phyloP scores from a whole-genome alignment of 1,284 basidiomycete genomes.

The Sphagnurus paluster region DNA sequence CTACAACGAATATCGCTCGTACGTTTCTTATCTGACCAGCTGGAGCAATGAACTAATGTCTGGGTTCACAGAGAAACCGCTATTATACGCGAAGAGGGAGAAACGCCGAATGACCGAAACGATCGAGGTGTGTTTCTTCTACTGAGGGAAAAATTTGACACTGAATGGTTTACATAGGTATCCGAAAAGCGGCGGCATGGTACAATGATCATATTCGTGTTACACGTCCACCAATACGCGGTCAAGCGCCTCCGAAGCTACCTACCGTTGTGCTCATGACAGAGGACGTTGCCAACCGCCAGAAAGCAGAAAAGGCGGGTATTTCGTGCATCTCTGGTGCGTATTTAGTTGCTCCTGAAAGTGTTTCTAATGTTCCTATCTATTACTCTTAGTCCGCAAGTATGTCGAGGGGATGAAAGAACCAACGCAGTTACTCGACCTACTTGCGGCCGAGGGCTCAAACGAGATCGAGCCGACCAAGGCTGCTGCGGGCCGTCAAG shows the following conservation, averaged over 20 bases:
- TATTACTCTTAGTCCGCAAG: conserved; percentile 52
- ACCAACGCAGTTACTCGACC: conserved; percentile 70
- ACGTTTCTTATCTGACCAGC: conserved; percentile 31
- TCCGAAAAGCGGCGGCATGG: conserved; percentile 84
- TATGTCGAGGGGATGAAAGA: conserved; percentile 79
- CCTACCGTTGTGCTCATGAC: conserved; percentile 81
- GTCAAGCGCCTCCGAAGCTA: conserved; percentile 38
- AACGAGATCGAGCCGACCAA: conserved; percentile 62
- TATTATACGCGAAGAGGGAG: conserved; percentile 68
- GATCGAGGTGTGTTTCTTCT: conserved; percentile 67
- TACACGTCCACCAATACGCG: conserved; percentile 53
- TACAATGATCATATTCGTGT: conserved; percentile 75
- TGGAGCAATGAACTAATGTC: conserved; percentile 19
- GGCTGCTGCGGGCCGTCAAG: conserved; percentile 51
- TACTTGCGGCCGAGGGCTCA: conserved; percentile 70
- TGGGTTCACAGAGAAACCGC: conserved; percentile 66
- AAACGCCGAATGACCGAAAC: conserved; percentile 90
- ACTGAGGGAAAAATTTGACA: neutral
- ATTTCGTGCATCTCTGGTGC: conserved; percentile 68
- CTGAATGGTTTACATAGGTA: conserved; percentile 53
- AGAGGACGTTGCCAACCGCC: conserved; percentile 86
- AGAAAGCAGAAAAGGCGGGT: conserved; percentile 71
- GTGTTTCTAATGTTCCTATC: neutral
- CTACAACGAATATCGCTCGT: conserved; percentile 90
- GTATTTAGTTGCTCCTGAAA: conserved; percentile 12